Conservation (phyloP, 495 filamentous ascomycete species). For the Aspergillus affinis region DNA sequence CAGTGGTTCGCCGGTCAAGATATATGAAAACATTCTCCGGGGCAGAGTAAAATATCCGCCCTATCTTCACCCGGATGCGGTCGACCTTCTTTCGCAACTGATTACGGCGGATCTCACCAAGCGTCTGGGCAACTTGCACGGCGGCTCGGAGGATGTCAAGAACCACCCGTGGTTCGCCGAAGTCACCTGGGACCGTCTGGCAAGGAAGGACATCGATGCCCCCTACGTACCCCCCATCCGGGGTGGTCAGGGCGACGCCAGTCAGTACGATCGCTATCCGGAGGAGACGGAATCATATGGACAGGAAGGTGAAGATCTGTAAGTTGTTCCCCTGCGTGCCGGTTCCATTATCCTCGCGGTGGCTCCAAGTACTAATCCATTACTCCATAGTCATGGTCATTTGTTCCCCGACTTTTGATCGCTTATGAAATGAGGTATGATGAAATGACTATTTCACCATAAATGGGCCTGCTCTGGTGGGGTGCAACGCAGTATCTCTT, state of each 20-base stretch:
- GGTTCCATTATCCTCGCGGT: background rate
- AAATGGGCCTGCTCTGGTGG: conserved; percentile 13
- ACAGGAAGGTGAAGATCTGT: conserved; percentile 73
- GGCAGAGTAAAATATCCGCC: conserved; percentile 93
- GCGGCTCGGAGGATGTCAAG: conserved; percentile 92
- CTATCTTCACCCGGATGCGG: conserved; percentile 91
- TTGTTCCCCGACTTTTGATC: conserved; percentile 71
- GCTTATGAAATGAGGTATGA: conserved; percentile 37
- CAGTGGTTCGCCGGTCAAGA: conserved; percentile 94
- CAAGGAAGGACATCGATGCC: conserved; percentile 95
- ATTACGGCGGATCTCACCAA: conserved; percentile 96
- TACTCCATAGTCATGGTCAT: conserved; percentile 57
- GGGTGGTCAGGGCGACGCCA: conserved; percentile 90
- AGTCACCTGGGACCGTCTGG: conserved; percentile 94
- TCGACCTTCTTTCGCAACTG: conserved; percentile 84
- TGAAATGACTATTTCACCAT: conserved; percentile 35
- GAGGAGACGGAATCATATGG: conserved; percentile 95
- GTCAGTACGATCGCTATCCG: conserved; percentile 96
- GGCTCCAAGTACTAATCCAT: conserved; percentile 14
- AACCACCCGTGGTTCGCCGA: conserved; percentile 94
- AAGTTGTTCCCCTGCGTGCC: conserved; percentile 43
- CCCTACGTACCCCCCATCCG: conserved; percentile 97
- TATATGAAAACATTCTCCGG: conserved; percentile 97
- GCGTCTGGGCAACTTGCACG: conserved; percentile 88
- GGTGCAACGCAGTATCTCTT: conserved; percentile 7